Evolutionary conservation across 345 rosid genomes (phyloP).

Genomic region (Abelmoschus esculentus): DNA sequence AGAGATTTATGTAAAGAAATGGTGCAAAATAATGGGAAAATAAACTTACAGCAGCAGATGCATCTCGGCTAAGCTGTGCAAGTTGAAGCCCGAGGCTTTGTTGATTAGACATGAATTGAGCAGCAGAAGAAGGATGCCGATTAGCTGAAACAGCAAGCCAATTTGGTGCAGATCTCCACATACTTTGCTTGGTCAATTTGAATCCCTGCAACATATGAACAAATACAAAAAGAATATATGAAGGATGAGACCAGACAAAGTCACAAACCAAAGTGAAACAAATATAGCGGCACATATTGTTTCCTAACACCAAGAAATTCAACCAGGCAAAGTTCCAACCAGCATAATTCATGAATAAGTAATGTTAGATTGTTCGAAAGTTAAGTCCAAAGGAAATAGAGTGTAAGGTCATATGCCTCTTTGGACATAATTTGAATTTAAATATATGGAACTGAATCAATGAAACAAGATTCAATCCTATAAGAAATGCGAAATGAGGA

Average conservation of each 20-base stretch:
- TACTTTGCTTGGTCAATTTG: no score
- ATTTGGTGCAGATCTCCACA: conserved; percentile 26
- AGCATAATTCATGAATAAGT: not conserved
- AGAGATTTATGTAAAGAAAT: no score
- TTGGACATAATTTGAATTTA: not conserved
- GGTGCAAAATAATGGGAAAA: no score
- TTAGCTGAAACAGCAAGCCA: conserved; percentile 90
- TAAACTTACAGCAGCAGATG: no score
- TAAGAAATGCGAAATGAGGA: no score
- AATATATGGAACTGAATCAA: not conserved
- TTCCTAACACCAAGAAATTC: no score
- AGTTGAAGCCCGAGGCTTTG: conserved; percentile 52
- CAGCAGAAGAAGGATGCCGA: conserved; percentile 67
- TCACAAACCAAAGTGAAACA: no score
- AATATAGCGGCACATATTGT: no score
- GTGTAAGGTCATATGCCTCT: not conserved
- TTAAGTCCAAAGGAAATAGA: not conserved
- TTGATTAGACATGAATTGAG: conserved; percentile 52
- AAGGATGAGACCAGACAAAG: no score
- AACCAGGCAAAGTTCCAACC: no score
- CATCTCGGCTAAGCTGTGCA: conserved; percentile 28
- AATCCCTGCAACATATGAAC: no score
- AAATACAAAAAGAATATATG: no score
- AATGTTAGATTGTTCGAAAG: not conserved
- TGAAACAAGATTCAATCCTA: not conserved